A percentile compares a stretch with the other conserved stretches of the same genome.
These are phyloP conservation scores for Puccinia coronata DNA, from an alignment of 1,284 basidiomycete genomes.

Conservation along the genomic window DNA sequence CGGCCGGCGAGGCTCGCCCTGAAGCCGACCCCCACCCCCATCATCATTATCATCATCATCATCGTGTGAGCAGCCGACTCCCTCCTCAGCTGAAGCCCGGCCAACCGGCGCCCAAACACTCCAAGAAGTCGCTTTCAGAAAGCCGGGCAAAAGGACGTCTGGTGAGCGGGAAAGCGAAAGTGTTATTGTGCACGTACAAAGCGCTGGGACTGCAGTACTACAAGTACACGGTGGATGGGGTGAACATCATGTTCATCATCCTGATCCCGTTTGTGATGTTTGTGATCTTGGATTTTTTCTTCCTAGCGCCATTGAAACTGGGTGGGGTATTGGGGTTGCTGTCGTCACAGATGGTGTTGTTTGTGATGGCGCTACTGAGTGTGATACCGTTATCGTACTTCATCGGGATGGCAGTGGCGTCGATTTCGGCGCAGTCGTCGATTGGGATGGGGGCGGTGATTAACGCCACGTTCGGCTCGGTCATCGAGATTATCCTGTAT, in stretches of 20 bases:
- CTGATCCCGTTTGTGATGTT: constrained; percentile 91
- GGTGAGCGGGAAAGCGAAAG: constrained; percentile 66
- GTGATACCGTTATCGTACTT: constrained; percentile 98
- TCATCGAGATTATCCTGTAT: constrained; percentile 97
- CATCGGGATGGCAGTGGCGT: constrained; percentile 99
- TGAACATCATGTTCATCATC: constrained; percentile 98
- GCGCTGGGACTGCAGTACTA: constrained; percentile 90
- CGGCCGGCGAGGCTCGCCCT: constrained; percentile 51
- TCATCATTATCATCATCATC: background rate
- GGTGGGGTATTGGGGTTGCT: constrained; percentile 71
- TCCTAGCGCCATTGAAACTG: constrained; percentile 68
- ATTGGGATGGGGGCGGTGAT: constrained; percentile 99
- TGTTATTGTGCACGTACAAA: constrained; percentile 91
- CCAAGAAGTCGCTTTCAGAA: constrained; percentile 59
- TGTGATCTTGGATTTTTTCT: constrained; percentile 87
- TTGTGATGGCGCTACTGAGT: constrained; percentile 79
- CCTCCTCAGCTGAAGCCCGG: constrained; percentile 67
- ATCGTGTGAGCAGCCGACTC: constrained; percentile 57
- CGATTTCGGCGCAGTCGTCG: constrained; percentile 93
- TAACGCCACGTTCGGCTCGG: constrained; percentile 97
- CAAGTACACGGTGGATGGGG: constrained; percentile 98
- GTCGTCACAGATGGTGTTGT: constrained; percentile 77
- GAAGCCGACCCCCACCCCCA: constrained; percentile 55
- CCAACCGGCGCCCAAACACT: constrained; percentile 72
- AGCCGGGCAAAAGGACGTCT: constrained; percentile 62